Conservation (phyloP, 768 basidiomycete species). For the Xanthoconium purpureum region DNA sequence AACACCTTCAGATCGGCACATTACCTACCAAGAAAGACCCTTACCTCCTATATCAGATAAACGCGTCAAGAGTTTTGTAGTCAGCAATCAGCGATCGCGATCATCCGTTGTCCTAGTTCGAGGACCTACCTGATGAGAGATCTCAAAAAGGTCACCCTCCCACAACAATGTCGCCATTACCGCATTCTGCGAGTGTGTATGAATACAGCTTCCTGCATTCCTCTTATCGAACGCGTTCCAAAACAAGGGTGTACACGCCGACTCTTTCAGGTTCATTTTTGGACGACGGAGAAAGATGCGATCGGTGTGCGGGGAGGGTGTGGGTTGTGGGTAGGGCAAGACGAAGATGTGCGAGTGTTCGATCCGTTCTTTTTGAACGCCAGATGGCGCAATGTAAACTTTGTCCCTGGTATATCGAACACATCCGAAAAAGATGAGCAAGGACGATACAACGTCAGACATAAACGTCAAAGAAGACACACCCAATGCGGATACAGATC, state of each 20-base stretch:
- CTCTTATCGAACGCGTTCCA: conserved; percentile 87
- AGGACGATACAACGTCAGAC: neutral
- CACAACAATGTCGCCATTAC: conserved; percentile 86
- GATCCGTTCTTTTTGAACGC: conserved; percentile 90
- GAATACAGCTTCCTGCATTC: conserved; percentile 81
- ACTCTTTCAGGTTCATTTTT: conserved; percentile 68
- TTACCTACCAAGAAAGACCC: neutral
- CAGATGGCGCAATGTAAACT: conserved; percentile 85
- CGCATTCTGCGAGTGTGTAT: conserved; percentile 87
- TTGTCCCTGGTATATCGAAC: conserved; percentile 47
- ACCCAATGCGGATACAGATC: conserved; percentile 72
- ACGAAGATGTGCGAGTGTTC: conserved; percentile 83
- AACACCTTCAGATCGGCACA: neutral
- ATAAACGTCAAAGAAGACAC: conserved; percentile 17
- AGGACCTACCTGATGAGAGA: conserved; percentile 70
- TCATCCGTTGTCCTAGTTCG: neutral
- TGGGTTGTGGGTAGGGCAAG: conserved; percentile 67
- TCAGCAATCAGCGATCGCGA: conserved; percentile 1
- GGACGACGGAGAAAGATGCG: conserved; percentile 79
- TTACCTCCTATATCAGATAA: conserved; percentile 39
- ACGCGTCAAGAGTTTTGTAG: neutral
- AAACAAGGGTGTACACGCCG: conserved; percentile 86
- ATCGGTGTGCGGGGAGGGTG: conserved; percentile 58
- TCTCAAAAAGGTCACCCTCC: conserved; percentile 65
- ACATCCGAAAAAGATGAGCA: neutral